These are phyloP conservation scores for Arbutus unedo DNA, from an alignment of 148 eudicot genomes.

Conservation along the genomic window DNA sequence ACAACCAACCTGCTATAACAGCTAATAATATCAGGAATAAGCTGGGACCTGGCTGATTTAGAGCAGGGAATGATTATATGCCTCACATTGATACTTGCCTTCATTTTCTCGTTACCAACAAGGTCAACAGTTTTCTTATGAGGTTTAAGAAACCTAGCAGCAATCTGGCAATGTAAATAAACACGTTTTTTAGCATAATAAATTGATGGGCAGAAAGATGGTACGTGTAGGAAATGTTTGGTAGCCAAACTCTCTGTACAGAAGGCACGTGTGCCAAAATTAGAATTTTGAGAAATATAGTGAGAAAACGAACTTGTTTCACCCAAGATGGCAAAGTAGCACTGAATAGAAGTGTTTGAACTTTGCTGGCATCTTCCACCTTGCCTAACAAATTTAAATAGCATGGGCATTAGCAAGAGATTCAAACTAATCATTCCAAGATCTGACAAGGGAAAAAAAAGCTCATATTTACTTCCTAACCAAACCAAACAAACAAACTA, in stretches of 20 bases:
- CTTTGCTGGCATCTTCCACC: slow-evolving; percentile 80
- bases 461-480: not conserved
- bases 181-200: not conserved
- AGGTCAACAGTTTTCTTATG: slow-evolving; percentile 85
- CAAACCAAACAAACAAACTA: not conserved
- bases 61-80: slow-evolving; percentile 91
- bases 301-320: slow-evolving; percentile 45
- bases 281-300: not conserved
- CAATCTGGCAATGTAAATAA: slow-evolving; percentile 38
- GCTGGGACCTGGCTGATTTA: slow-evolving; percentile 64
- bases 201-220: not conserved
- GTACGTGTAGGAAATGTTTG: not conserved
- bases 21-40: slow-evolving; percentile 91
- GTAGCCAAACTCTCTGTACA: not conserved
- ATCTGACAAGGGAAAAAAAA: not conserved
- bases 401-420: not conserved
- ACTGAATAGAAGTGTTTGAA: slow-evolving; percentile 92
- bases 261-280: not conserved
- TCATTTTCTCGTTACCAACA: slow-evolving; percentile 93
- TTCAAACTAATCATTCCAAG: not conserved
- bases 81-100: slow-evolving; percentile 84
- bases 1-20: slow-evolving; percentile 74
- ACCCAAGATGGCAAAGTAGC: slow-evolving; percentile 94
- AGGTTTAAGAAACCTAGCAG: slow-evolving; percentile 66
- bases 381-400: slow-evolving; percentile 46